Conservation (phyloP, 306 rosid genomes). For the Acacia melanoxylon region DNA sequence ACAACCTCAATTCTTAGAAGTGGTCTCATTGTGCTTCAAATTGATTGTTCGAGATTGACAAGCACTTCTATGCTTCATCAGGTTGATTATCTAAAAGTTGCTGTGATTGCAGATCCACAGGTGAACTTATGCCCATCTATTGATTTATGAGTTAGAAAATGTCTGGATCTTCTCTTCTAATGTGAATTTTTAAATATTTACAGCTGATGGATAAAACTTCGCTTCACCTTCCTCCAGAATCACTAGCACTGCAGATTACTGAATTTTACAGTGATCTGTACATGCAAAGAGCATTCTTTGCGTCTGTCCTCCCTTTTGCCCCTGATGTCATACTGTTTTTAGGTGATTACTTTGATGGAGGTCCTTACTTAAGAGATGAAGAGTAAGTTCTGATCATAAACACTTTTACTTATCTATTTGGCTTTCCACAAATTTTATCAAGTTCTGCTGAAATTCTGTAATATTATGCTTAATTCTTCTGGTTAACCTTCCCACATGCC, state of each 20-base stretch:
- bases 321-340: slow-evolving; percentile 74
- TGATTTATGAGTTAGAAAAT: background rate
- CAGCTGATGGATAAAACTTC: slow-evolving; percentile 90
- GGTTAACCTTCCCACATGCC: background rate
- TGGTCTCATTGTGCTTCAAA: background rate
- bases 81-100: slow-evolving; percentile 61
- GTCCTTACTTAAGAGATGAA: slow-evolving; percentile 60
- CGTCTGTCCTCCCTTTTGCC: slow-evolving; percentile 63
- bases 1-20: background rate
- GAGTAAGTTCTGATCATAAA: slow-evolving; percentile 60
- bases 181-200: slow-evolving; percentile 24
- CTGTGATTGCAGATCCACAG: slow-evolving; percentile 84
- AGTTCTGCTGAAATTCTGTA: slow-evolving; percentile 21
- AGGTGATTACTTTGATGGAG: slow-evolving; percentile 91
- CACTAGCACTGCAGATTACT: slow-evolving; percentile 64
- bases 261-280: slow-evolving; percentile 78
- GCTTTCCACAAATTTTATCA: slow-evolving; percentile 5
- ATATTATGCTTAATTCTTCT: slow-evolving; percentile 8
- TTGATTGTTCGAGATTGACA: background rate
- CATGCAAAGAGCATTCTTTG: slow-evolving; percentile 81
- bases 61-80: slow-evolving; percentile 17
- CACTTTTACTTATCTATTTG: slow-evolving; percentile 1
- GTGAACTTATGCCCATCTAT: slow-evolving; percentile 39
- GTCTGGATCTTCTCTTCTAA: slow-evolving; percentile 20
- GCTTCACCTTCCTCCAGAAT: slow-evolving; percentile 60